A percentile compares a stretch with the other conserved stretches of the same genome.
Evolutionary conservation across 768 basidiomycete species (phyloP).

Genomic region (Clavaria fumosa): DNA sequence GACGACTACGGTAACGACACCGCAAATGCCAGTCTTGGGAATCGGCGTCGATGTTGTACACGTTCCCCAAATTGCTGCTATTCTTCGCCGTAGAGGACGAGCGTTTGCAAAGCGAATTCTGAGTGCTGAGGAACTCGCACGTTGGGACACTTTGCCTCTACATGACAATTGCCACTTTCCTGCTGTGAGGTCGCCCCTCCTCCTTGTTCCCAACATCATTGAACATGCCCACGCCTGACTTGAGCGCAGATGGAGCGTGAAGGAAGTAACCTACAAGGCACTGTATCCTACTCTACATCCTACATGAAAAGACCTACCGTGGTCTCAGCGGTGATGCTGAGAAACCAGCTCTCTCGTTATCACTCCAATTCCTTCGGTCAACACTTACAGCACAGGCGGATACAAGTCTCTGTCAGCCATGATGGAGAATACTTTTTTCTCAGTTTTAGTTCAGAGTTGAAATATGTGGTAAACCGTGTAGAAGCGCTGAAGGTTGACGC

Average conservation of each 20-base stretch:
- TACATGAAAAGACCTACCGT: conserved; percentile 59
- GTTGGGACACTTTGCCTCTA: conserved; percentile 21
- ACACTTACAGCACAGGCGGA: conserved; percentile 16
- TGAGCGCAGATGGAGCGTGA: conserved; percentile 54
- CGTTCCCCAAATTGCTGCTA: conserved; percentile 42
- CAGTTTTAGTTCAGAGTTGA: conserved; percentile 45
- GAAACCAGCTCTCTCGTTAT: conserved; percentile 31
- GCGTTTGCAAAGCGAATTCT: conserved; percentile 44
- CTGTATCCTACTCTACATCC: conserved; percentile 45
- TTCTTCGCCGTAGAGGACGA: conserved; percentile 35
- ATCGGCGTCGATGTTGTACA: conserved; percentile 66
- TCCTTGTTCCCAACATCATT: neutral
- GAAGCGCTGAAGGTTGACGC: too few relatives aligned
- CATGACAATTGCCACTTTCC: conserved; percentile 29
- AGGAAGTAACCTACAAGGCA: conserved; percentile 82
- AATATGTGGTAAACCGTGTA: too few relatives aligned
- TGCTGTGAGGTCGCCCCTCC: conserved; percentile 49
- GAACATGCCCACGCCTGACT: conserved; percentile 4
- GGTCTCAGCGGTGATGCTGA: conserved; percentile 14
- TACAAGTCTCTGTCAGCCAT: conserved; percentile 68
- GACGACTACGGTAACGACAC: neutral
- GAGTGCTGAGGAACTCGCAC: conserved; percentile 30
- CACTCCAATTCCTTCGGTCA: conserved; percentile 18
- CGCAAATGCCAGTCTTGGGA: conserved; percentile 46
- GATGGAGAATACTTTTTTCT: conserved; percentile 65